Evolutionary conservation across 257 asterid genomes (phyloP).

Genomic region (Penstemon davidsonii): DNA sequence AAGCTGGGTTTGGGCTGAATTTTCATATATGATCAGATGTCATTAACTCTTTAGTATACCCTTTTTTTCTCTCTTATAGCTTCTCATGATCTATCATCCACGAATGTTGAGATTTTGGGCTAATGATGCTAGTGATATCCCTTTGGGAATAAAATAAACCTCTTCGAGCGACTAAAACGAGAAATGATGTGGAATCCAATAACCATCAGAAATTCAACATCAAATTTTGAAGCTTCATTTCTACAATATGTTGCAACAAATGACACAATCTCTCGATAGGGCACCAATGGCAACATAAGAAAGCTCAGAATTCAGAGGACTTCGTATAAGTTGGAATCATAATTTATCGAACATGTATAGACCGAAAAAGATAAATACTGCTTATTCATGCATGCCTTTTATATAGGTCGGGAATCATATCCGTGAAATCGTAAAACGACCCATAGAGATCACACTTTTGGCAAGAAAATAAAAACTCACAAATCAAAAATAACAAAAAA

Average conservation of each 20-base stretch:
- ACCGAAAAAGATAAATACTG: not conserved
- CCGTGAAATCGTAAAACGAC: not conserved
- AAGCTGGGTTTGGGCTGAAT: too few relatives aligned
- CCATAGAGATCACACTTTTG: not conserved
- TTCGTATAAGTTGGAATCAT: not conserved
- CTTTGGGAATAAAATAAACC: not conserved
- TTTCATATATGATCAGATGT: conserved; percentile 6
- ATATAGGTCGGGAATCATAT: not conserved
- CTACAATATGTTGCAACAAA: not conserved
- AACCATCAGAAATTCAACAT: conserved; percentile 5
- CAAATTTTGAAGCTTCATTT: conserved; percentile 1
- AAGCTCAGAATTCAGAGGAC: not conserved
- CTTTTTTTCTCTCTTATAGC: not conserved
- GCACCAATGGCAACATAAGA: conserved; percentile 1
- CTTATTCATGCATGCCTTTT: not conserved
- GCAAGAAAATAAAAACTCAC: conserved; percentile 5
- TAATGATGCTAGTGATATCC: not conserved
- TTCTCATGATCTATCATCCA: not conserved
- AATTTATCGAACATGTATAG: not conserved
- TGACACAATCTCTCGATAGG: conserved; percentile 4
- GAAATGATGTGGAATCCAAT: not conserved
- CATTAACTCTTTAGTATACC: not conserved
- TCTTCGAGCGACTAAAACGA: not conserved
- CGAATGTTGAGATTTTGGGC: not conserved
- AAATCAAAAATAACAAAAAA: not conserved